Evolutionary conservation across 192 early-diverging fungal genomes (phyloP).

Genomic region (Coemansia sp.): DNA sequence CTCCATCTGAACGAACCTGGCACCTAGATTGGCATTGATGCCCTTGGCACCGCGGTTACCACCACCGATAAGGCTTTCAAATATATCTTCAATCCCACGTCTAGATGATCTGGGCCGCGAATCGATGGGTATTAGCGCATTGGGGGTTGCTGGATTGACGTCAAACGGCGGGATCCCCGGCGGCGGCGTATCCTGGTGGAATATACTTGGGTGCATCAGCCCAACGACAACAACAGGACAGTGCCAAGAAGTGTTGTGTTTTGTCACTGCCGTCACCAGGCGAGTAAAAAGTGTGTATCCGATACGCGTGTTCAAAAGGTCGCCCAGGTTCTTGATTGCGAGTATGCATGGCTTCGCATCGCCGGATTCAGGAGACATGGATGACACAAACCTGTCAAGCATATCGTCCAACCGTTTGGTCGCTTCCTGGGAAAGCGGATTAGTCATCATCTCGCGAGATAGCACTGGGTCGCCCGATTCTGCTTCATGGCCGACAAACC

Average conservation of each 20-base stretch:
- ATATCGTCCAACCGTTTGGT: constrained; percentile 37
- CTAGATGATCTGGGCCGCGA: constrained; percentile 9
- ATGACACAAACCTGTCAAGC: constrained; percentile 27
- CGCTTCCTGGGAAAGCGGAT: constrained; percentile 35
- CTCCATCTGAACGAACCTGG: constrained; percentile 34
- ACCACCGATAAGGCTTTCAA: constrained; percentile 31
- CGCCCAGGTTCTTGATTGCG: constrained; percentile 49
- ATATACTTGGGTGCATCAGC: constrained; percentile 51
- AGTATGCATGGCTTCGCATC: constrained; percentile 31
- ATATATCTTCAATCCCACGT: constrained; percentile 20
- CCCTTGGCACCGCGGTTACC: constrained; percentile 10
- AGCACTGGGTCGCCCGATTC: constrained; percentile 34
- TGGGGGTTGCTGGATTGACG: constrained; percentile 42
- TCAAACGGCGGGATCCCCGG: constrained; percentile 52
- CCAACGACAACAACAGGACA: constrained; percentile 33
- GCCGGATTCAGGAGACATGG: constrained; percentile 9
- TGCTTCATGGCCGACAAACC: not conserved
- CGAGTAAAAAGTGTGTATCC: constrained; percentile 52
- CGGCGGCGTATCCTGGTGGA: constrained; percentile 40
- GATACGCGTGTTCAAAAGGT: constrained; percentile 50
- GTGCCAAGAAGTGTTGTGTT: constrained; percentile 16
- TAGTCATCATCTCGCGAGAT: constrained; percentile 54
- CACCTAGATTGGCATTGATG: constrained; percentile 20
- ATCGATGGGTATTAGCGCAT: constrained; percentile 35
- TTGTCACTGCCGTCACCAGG: constrained; percentile 16